Evolutionary conservation across 805 yeast species (phyloP).

Genomic region (Spathaspora passalidarum): DNA sequence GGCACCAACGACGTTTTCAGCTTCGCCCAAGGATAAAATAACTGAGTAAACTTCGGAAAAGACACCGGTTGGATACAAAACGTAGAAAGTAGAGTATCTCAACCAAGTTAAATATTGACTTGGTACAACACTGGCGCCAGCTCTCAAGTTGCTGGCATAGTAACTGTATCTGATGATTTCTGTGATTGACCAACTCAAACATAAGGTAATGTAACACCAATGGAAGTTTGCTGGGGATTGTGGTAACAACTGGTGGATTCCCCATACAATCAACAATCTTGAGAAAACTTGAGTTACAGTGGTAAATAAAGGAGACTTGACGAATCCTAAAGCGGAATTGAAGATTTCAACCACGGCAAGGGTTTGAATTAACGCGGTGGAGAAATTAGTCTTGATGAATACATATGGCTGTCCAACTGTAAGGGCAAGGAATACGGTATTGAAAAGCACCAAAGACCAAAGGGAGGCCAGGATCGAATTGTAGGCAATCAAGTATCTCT

Average conservation of each 20-base stretch:
- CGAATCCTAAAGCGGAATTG: conserved; percentile 76
- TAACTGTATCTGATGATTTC: conserved; percentile 87
- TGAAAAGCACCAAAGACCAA: conserved; percentile 41
- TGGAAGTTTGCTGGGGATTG: conserved; percentile 57
- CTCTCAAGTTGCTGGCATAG: conserved; percentile 66
- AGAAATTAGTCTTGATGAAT: conserved; percentile 54
- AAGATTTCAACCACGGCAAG: conserved; percentile 77
- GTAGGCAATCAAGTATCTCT: conserved; percentile 40
- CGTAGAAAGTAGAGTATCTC: conserved; percentile 79
- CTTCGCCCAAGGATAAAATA: conserved; percentile 67
- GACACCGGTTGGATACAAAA: conserved; percentile 92
- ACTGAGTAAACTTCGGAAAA: conserved; percentile 73
- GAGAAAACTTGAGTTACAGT: conserved; percentile 87
- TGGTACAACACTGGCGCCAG: conserved; percentile 48
- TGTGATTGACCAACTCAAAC: conserved; percentile 90
- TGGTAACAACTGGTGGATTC: conserved; percentile 76
- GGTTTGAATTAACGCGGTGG: conserved; percentile 69
- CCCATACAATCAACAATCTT: conserved; percentile 76
- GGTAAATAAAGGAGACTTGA: conserved; percentile 80
- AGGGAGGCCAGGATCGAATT: conserved; percentile 41
- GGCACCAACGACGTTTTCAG: conserved; percentile 48
- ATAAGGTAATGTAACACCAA: conserved; percentile 64
- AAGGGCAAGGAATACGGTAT: conserved; percentile 31
- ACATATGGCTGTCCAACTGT: conserved; percentile 62
- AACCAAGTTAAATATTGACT: conserved; percentile 53